phyloP scores from a whole-genome alignment of 1,284 basidiomycete species.

The Vanrija sp. region DNA sequence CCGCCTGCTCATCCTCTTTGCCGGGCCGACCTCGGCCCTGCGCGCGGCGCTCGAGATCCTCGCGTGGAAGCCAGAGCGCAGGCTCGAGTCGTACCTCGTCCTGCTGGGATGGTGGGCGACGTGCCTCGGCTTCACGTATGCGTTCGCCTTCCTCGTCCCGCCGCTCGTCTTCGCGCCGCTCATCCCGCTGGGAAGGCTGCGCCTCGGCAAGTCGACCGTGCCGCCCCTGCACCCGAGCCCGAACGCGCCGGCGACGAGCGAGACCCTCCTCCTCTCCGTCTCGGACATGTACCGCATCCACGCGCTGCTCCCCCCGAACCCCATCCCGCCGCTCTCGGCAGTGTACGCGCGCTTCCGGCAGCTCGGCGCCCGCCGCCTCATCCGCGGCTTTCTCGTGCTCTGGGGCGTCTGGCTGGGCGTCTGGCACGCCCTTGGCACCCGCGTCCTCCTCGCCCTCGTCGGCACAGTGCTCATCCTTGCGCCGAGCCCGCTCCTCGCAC shows the following conservation, averaged over 20 bases:
- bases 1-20: conserved; percentile 49
- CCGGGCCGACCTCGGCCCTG: conserved; percentile 55
- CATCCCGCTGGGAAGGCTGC: conserved; percentile 40
- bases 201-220: conserved; percentile 39
- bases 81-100: conserved; percentile 65
- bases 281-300: conserved; percentile 47
- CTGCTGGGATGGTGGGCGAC: conserved; percentile 70
- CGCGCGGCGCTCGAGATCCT: conserved; percentile 57
- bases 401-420: conserved; percentile 45
- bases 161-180: conserved; percentile 36
- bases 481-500: conserved; percentile 43
- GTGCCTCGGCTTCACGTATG: conserved; percentile 61
- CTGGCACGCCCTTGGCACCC: conserved; percentile 31
- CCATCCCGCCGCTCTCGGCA: conserved; percentile 20
- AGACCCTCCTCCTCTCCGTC: conserved; percentile 53
- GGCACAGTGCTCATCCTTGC: conserved; percentile 42
- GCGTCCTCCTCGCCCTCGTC: conserved; percentile 34
- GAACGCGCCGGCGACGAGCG: conserved; percentile 57
- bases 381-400: conserved; percentile 39
- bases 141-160: conserved; percentile 54
- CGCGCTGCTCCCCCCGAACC: conserved; percentile 40
- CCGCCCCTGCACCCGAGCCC: conserved; percentile 7
- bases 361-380: conserved; percentile 31
- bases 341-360: conserved; percentile 35
- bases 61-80: conserved; percentile 59